Conservation (phyloP, 345 rosid species). For the Acer negundo region DNA sequence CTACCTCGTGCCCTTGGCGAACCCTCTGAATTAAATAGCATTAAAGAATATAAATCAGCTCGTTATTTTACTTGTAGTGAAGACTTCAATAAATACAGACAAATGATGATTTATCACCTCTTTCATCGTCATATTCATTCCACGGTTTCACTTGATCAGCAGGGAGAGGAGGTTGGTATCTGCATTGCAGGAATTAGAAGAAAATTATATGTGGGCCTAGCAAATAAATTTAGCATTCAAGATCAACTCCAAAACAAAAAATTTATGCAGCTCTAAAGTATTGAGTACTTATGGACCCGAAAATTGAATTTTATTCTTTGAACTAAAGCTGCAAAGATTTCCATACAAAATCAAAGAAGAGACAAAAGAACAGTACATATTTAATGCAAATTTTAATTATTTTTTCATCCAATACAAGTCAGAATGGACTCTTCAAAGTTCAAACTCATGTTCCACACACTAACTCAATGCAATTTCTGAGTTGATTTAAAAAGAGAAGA, state of each 20-base stretch:
- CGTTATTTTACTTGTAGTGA: background rate
- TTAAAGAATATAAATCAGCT: constrained; percentile 2
- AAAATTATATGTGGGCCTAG: background rate
- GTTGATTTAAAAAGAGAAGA: background rate
- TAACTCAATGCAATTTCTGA: background rate
- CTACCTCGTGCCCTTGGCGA: constrained; percentile 28
- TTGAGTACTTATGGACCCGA: background rate
- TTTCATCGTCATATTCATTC: constrained; percentile 38
- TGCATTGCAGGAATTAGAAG: constrained; percentile 11
- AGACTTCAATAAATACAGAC: background rate
- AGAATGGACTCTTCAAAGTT: background rate
- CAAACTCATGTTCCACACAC: constrained; percentile 1
- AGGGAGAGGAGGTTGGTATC: constrained; percentile 40
- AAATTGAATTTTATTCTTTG: background rate
- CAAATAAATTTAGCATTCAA: background rate
- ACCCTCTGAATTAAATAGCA: constrained; percentile 21
- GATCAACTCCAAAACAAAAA: background rate
- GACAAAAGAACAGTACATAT: background rate
- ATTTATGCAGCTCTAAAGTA: background rate
- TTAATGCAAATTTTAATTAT: background rate
- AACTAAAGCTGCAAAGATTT: background rate
- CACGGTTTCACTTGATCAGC: constrained; percentile 36
- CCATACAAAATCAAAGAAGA: background rate
- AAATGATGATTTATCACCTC: constrained; percentile 19
- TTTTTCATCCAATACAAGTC: background rate